A percentile compares a stretch with the other conserved stretches of the same genome.
Evolutionary conservation across 148 eudicot species (phyloP).

Genomic region (Silene uniflora): DNA sequence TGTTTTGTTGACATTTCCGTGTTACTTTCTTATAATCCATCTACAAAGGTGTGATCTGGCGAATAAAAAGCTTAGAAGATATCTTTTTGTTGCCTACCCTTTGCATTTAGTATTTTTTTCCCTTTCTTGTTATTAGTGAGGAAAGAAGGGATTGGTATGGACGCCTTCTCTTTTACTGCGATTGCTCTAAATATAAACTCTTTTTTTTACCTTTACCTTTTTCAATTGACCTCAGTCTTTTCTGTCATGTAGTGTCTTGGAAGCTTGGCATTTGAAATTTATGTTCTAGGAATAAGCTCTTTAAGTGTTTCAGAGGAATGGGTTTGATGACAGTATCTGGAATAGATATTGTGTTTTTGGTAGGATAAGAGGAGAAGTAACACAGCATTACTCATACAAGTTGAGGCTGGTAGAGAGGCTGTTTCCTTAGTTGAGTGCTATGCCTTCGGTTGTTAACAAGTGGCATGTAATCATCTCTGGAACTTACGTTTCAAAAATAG

Average conservation of each 20-base stretch:
- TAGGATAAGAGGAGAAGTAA: background rate
- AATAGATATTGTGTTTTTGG: background rate
- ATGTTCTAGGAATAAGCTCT: slow-evolving; percentile 1
- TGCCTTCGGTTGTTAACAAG: background rate
- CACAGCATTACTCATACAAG: background rate
- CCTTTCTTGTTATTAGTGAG: background rate
- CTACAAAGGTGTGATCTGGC: background rate
- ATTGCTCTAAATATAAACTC: background rate
- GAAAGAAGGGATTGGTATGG: background rate
- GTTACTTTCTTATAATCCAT: background rate
- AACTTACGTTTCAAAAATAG: background rate
- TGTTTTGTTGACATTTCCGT: too few species aligned
- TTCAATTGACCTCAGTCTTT: background rate
- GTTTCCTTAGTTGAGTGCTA: background rate
- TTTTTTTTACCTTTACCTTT: background rate
- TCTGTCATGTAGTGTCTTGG: background rate
- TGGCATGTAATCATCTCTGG: background rate
- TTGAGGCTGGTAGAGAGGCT: background rate
- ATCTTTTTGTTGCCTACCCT: background rate
- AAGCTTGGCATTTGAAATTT: background rate
- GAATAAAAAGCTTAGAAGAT: background rate
- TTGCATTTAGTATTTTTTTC: background rate
- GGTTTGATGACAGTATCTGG: background rate
- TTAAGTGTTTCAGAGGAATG: background rate
- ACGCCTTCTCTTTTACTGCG: background rate